These are phyloP conservation scores for Zymoseptoria ardabiliae DNA, from an alignment of 2,329 filamentous ascomycete genomes.

Conservation along the genomic window DNA sequence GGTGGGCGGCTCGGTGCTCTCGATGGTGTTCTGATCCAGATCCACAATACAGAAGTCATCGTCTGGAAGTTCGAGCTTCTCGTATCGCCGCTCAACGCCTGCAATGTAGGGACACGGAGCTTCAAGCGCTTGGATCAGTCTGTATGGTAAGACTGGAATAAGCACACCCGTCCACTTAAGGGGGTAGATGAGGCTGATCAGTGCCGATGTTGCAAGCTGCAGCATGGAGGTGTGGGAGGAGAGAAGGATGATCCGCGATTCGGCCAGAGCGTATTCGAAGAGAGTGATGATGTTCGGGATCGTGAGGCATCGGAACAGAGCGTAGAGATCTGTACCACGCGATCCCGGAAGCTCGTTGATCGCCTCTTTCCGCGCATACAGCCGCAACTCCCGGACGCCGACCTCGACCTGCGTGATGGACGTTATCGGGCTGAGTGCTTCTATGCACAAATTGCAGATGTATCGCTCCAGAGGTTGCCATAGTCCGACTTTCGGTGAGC, in stretches of 20 bases:
- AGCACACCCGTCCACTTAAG: slow-evolving; percentile 91
- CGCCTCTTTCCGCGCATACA: slow-evolving; percentile 91
- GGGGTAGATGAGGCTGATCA: slow-evolving; percentile 79
- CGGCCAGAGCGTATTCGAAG: slow-evolving; percentile 86
- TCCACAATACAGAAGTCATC: slow-evolving; percentile 96
- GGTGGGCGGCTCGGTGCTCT: slow-evolving; percentile 70
- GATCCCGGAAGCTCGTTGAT: slow-evolving; percentile 88
- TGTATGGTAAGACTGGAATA: slow-evolving; percentile 81
- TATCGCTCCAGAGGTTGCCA: slow-evolving; percentile 97
- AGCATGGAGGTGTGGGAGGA: slow-evolving; percentile 96
- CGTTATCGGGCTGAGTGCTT: slow-evolving; percentile 83
- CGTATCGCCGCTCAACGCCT: slow-evolving; percentile 87
- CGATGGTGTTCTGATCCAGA: slow-evolving; percentile 82
- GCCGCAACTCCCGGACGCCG: slow-evolving; percentile 75
- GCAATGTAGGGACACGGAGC: slow-evolving; percentile 96
- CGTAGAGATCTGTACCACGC: slow-evolving; percentile 85
- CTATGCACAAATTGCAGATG: slow-evolving; percentile 91
- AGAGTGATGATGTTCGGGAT: slow-evolving; percentile 87
- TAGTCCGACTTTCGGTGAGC: slow-evolving; percentile 80
- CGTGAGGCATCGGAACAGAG: slow-evolving; percentile 81
- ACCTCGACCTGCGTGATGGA: slow-evolving; percentile 96
- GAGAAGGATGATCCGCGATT: slow-evolving; percentile 91
- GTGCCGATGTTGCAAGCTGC: slow-evolving; percentile 81
- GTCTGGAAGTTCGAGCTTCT: slow-evolving; percentile 76
- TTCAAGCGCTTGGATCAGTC: slow-evolving; percentile 82